A percentile compares a stretch with the other conserved stretches of the same genome.
Evolutionary conservation across 768 basidiomycete species (phyloP).

Genomic region (Hygrophorus pudorinus): DNA sequence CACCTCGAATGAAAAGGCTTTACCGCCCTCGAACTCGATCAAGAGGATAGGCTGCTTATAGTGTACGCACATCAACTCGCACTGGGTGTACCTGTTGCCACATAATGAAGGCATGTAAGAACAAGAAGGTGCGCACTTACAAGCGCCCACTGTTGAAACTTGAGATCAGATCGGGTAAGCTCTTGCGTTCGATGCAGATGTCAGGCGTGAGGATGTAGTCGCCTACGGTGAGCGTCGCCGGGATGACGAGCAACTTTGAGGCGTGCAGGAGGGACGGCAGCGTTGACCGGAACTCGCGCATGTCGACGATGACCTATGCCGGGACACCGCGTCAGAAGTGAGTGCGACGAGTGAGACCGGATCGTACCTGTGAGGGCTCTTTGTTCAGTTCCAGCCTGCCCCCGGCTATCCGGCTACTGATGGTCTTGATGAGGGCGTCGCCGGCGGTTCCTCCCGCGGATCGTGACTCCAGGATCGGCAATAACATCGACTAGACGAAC

Average conservation of each 20-base stretch:
- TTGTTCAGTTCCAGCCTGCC: constrained; percentile 59
- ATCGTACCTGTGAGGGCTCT: constrained; percentile 53
- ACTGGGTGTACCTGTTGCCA: constrained; percentile 77
- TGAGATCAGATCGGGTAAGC: constrained; percentile 81
- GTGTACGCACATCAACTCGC: constrained; percentile 92
- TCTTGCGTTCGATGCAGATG: constrained; percentile 94
- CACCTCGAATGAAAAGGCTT: constrained; percentile 86
- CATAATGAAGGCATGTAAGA: not conserved
- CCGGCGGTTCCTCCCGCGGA: constrained; percentile 27
- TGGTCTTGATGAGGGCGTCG: constrained; percentile 66
- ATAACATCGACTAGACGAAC: constrained; percentile 65
- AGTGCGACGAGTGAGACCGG: not conserved
- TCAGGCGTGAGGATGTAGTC: constrained; percentile 95
- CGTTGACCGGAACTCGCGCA: constrained; percentile 92
- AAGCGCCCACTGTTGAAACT: constrained; percentile 91
- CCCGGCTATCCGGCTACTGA: constrained; percentile 80
- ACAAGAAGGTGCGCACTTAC: constrained; percentile 37
- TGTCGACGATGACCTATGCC: constrained; percentile 83
- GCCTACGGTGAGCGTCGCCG: constrained; percentile 87
- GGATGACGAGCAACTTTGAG: constrained; percentile 68
- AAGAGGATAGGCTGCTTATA: constrained; percentile 90
- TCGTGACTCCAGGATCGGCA: constrained; percentile 67
- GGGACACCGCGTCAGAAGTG: not conserved
- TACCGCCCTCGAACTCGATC: constrained; percentile 97
- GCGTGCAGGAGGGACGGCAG: constrained; percentile 87